These are phyloP conservation scores for Wickerhamiella alocasiicola DNA, from an alignment of 805 yeast genomes.

Conservation along the genomic window DNA sequence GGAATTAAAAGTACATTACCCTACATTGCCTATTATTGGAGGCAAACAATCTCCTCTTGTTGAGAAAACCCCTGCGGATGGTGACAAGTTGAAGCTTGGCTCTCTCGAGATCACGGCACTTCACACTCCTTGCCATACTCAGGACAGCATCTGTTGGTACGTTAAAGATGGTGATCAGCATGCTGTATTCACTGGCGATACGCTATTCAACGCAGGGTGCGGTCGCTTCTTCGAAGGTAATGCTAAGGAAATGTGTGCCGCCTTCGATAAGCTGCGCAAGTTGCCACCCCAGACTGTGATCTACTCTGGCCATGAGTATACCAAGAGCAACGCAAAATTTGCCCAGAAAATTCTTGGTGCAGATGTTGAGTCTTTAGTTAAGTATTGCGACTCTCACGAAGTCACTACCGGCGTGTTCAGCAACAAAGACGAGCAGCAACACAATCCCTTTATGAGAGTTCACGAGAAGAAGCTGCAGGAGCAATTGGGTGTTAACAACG, in stretches of 20 bases:
- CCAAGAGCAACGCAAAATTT: constrained; percentile 67
- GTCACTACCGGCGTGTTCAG: constrained; percentile 79
- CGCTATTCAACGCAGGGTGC: constrained; percentile 86
- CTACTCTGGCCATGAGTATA: constrained; percentile 95
- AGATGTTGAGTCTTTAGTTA: constrained; percentile 42
- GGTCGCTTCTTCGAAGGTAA: constrained; percentile 94
- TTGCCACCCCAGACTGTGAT: constrained; percentile 63
- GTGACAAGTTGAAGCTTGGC: constrained; percentile 53
- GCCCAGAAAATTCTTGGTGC: constrained; percentile 50
- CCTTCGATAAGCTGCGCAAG: constrained; percentile 47
- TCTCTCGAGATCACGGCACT: constrained; percentile 59
- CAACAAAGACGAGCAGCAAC: constrained; percentile 61
- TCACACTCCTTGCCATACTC: constrained; percentile 97
- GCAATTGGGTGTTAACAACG: constrained; percentile 42
- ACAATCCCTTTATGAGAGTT: constrained; percentile 84
- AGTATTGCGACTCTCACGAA: constrained; percentile 44
- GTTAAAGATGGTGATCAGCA: constrained; percentile 58
- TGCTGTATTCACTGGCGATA: constrained; percentile 91
- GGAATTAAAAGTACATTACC: constrained; percentile 27
- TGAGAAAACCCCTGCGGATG: constrained; percentile 53
- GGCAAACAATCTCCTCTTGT: constrained; percentile 75
- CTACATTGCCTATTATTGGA: constrained; percentile 56
- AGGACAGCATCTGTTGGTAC: constrained; percentile 84
- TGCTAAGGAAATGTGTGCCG: constrained; percentile 63
- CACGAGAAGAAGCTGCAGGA: constrained; percentile 48